phyloP scores from a whole-genome alignment of 768 basidiomycete species.

The Termitomyces bulborhizus region DNA sequence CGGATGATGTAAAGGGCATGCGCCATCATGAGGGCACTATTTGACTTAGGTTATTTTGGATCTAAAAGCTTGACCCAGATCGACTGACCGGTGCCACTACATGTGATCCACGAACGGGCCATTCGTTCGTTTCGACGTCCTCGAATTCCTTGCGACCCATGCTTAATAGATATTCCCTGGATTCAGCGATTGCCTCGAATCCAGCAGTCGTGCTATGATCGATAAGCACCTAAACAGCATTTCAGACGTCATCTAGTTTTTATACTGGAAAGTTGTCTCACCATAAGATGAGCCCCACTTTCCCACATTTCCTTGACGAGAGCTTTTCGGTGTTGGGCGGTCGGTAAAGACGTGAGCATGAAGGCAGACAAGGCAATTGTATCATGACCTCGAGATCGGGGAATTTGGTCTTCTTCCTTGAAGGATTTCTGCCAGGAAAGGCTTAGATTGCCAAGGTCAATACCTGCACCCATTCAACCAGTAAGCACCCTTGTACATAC shows the following conservation, averaged over 20 bases:
- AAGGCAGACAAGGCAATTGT: conserved; percentile 82
- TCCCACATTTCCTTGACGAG: conserved; percentile 87
- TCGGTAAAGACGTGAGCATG: conserved; percentile 68
- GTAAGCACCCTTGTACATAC: neutral
- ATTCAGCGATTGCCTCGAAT: conserved; percentile 74
- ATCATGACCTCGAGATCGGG: conserved; percentile 35
- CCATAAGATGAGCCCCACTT: conserved; percentile 81
- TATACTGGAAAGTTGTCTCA: conserved; percentile 25
- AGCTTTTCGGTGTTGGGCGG: conserved; percentile 51
- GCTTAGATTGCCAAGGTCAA: conserved; percentile 37
- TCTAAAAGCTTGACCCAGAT: conserved; percentile 6
- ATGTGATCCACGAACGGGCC: conserved; percentile 53
- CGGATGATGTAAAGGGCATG: conserved; percentile 70
- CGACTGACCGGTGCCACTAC: conserved; percentile 80
- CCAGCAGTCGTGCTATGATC: conserved; percentile 76
- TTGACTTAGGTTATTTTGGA: conserved; percentile 3
- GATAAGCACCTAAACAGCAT: conserved; percentile 60
- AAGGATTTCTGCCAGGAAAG: conserved; percentile 55
- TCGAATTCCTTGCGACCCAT: conserved; percentile 56
- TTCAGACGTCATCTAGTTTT: neutral
- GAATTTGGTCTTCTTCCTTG: conserved; percentile 37
- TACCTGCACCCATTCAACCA: conserved; percentile 26
- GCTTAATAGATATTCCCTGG: conserved; percentile 65
- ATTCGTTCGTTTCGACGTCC: conserved; percentile 31
- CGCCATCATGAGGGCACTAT: conserved; percentile 87